Percentiles rank a stretch among this genome's conserved stretches.
Evolutionary conservation across 805 yeast species (phyloP).

Genomic region (Candida maris): DNA sequence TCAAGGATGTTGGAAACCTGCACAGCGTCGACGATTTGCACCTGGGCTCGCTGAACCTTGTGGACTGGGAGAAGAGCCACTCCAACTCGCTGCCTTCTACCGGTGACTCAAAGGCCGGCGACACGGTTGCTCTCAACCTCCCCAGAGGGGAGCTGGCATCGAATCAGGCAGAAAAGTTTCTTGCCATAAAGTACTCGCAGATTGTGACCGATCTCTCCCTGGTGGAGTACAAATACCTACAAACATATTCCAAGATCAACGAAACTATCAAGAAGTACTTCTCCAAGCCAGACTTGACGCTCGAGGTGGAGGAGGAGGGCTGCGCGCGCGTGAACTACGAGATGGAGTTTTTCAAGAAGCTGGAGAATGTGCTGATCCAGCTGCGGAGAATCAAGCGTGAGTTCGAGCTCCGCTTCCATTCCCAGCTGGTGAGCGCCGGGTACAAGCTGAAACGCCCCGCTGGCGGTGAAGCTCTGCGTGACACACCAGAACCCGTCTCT

Average conservation of each 20-base stretch:
- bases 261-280: conserved; percentile 25
- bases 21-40: conserved; percentile 7
- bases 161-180: conserved; percentile 10
- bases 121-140: conserved; percentile 2
- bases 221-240: conserved; percentile 27
- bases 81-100: neutral
- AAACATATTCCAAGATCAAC: conserved; percentile 24
- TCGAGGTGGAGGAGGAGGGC: conserved; percentile 25
- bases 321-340: conserved; percentile 21
- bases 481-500: too few species aligned
- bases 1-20: conserved; percentile 1
- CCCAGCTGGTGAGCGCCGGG: neutral
- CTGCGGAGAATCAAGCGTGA: conserved; percentile 15
- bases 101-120: too few species aligned
- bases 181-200: conserved; percentile 25
- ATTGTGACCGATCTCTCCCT: conserved; percentile 24
- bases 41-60: conserved; percentile 6
- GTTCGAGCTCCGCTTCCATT: conserved; percentile 13
- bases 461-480: too few species aligned
- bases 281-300: conserved; percentile 19
- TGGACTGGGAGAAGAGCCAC: conserved; percentile 7
- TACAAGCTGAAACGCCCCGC: conserved; percentile 1
- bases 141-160: conserved; percentile 5
- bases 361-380: conserved; percentile 20
- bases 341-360: conserved; percentile 21